Conservation (phyloP, 1,139 yeast species). For the Nakaseomyces uthaithaninus region DNA sequence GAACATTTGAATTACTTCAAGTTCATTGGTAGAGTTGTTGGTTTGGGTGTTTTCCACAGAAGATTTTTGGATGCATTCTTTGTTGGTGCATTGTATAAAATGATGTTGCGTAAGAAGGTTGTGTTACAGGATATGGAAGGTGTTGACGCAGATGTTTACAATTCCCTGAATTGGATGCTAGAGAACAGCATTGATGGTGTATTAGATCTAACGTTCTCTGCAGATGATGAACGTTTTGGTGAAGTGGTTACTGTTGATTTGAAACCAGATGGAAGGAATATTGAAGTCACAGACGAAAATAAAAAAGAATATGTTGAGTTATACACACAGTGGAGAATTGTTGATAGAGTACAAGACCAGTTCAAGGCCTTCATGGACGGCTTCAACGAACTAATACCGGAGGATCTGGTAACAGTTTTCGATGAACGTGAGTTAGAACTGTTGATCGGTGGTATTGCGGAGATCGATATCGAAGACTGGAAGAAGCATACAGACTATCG, state of each 20-base stretch:
- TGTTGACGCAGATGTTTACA: constrained; percentile 92
- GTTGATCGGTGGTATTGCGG: constrained; percentile 96
- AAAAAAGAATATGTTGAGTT: constrained; percentile 92
- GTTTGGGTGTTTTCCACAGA: constrained; percentile 95
- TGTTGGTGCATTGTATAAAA: constrained; percentile 94
- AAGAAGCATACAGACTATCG: constrained; percentile 96
- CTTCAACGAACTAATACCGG: constrained; percentile 93
- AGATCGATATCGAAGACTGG: constrained; percentile 97
- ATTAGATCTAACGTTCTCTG: constrained; percentile 82
- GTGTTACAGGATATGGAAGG: constrained; percentile 97
- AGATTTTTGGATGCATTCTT: constrained; percentile 96
- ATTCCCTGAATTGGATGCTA: constrained; percentile 89
- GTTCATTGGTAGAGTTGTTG: constrained; percentile 96
- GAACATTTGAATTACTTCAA: constrained; percentile 97
- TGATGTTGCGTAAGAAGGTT: constrained; percentile 93
- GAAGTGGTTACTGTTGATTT: constrained; percentile 84
- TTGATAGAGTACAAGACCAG: constrained; percentile 88
- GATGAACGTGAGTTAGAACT: constrained; percentile 96
- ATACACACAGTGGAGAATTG: constrained; percentile 93
- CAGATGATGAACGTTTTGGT: constrained; percentile 95
- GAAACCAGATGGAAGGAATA: constrained; percentile 78
- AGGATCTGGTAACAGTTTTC: constrained; percentile 89
- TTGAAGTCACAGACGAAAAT: constrained; percentile 89
- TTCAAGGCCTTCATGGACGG: constrained; percentile 95
- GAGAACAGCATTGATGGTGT: constrained; percentile 88